These are phyloP conservation scores for Pholiota microspora DNA, from an alignment of 768 basidiomycete genomes.

Conservation along the genomic window DNA sequence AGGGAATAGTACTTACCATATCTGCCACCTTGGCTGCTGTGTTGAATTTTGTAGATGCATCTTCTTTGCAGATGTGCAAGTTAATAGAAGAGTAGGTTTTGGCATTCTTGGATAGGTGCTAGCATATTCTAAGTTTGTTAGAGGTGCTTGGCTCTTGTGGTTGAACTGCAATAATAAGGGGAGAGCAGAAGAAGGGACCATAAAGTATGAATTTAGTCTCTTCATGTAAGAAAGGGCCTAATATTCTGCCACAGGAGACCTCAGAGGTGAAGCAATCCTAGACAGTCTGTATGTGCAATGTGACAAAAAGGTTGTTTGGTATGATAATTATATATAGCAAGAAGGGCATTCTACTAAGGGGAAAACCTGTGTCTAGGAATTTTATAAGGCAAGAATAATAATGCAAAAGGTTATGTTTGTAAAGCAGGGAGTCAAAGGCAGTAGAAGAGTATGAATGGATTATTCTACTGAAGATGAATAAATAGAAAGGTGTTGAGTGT, in stretches of 20 bases:
- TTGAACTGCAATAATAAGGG: not conserved
- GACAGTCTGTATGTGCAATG: not conserved
- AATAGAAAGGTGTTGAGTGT: not conserved
- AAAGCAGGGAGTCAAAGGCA: not conserved
- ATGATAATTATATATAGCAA: not conserved
- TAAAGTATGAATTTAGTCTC: not conserved
- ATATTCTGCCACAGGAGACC: not conserved
- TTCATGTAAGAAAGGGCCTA: not conserved
- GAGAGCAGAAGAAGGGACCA: not conserved
- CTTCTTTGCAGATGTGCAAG: not conserved
- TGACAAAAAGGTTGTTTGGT: not conserved
- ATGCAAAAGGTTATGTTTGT: not conserved
- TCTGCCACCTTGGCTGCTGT: not conserved
- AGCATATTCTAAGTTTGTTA: not conserved
- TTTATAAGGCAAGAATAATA: not conserved
- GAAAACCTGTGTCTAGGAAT: conserved; percentile 23
- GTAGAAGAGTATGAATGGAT: not conserved
- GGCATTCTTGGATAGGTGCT: not conserved
- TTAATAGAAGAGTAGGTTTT: not conserved
- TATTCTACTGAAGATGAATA: not conserved
- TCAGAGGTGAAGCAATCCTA: not conserved
- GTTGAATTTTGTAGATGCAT: not conserved
- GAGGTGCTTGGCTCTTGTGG: not conserved
- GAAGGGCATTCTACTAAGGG: conserved; percentile 29
- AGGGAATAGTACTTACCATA: not conserved